These are phyloP conservation scores for Aristolochia californica DNA, from an alignment of 164 flowering plant genomes.

Conservation along the genomic window DNA sequence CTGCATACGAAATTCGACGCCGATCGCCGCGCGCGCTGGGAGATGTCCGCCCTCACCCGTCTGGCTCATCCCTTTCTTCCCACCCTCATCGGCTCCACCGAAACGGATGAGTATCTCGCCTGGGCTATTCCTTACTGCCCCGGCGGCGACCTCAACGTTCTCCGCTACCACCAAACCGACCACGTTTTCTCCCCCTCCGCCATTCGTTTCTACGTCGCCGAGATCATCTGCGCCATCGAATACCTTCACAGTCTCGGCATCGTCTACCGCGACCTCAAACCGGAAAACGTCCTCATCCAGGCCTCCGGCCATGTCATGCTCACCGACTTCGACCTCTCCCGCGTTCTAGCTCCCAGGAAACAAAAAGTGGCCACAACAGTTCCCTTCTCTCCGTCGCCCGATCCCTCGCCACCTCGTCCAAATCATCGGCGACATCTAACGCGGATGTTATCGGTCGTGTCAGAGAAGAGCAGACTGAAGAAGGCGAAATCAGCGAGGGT, in stretches of 20 bases:
- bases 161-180: constrained; percentile 63
- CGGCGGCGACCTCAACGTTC: constrained; percentile 84
- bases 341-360: constrained; percentile 9
- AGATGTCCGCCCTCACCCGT: constrained; percentile 48
- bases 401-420: no score
- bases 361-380: no score
- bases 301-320: constrained; percentile 66
- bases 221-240: constrained; percentile 63
- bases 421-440: constrained; percentile 8
- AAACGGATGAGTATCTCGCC: constrained; percentile 42
- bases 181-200: constrained; percentile 50
- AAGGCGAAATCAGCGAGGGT: constrained; percentile 72
- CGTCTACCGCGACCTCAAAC: constrained; percentile 73
- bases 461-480: constrained; percentile 20
- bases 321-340: constrained; percentile 73
- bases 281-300: constrained; percentile 65
- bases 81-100: constrained; percentile 40
- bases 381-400: no score
- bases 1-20: constrained; percentile 37
- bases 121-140: constrained; percentile 90
- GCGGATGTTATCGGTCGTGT: constrained; percentile 38
- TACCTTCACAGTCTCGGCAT: constrained; percentile 58
- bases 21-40: constrained; percentile 89
- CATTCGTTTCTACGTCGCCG: constrained; percentile 63
- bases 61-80: constrained; percentile 70